phyloP scores from a whole-genome alignment of 345 rosid genomes.

The Citrus medica region DNA sequence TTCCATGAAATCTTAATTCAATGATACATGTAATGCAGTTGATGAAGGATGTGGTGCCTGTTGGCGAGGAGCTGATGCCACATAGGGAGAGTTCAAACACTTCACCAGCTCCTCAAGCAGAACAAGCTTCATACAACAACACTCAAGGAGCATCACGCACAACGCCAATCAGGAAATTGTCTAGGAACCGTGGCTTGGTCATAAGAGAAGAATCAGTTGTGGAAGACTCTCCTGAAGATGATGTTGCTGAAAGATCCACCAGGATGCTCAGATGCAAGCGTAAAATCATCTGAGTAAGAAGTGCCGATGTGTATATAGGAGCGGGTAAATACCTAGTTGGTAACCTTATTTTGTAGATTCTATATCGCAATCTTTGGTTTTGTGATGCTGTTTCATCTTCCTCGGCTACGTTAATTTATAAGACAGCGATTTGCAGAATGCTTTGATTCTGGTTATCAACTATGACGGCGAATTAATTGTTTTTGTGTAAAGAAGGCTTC shows the following conservation, averaged over 20 bases:
- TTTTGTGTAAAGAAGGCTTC: neutral
- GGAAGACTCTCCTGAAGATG: constrained; percentile 58
- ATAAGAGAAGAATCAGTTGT: constrained; percentile 67
- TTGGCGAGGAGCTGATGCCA: constrained; percentile 82
- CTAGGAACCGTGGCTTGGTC: constrained; percentile 74
- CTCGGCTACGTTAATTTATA: neutral
- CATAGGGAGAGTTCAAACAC: constrained; percentile 26
- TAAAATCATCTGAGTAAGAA: constrained; percentile 35
- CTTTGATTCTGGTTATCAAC: neutral
- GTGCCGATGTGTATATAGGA: neutral
- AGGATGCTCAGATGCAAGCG: constrained; percentile 47
- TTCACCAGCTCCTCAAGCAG: constrained; percentile 27
- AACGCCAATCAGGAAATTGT: constrained; percentile 79
- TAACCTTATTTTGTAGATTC: neutral
- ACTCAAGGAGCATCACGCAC: constrained; percentile 33
- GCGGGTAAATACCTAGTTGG: too few relatives aligned
- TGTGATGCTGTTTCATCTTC: neutral
- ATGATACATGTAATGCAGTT: constrained; percentile 30
- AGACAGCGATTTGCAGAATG: neutral
- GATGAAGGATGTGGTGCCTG: constrained; percentile 48
- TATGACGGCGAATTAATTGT: neutral
- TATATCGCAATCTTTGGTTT: neutral
- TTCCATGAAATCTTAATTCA: neutral
- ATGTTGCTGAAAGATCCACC: constrained; percentile 13
- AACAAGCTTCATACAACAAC: constrained; percentile 19